A percentile compares a stretch with the other conserved stretches of the same genome.
Evolutionary conservation across 2,329 filamentous ascomycete species (phyloP).

Genomic region (Phialophora chinensis): DNA sequence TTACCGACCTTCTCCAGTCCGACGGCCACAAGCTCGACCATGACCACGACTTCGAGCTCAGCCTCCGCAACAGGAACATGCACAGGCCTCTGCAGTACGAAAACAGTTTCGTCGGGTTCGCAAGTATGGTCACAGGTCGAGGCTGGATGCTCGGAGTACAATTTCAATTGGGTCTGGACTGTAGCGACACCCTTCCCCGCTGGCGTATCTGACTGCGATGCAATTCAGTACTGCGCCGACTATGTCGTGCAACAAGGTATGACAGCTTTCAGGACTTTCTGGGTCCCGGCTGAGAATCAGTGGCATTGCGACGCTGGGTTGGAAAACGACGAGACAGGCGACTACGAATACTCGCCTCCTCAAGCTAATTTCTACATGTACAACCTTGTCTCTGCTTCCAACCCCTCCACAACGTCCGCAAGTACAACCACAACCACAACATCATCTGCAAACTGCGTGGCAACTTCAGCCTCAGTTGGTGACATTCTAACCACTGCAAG

Average conservation of each 20-base stretch:
- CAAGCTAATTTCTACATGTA: not conserved
- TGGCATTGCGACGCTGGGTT: conserved; percentile 6
- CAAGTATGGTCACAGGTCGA: conserved; percentile 5
- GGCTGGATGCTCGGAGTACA: conserved; percentile 4
- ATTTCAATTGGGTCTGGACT: not conserved
- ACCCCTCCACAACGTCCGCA: conserved; percentile 6
- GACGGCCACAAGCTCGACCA: conserved; percentile 6
- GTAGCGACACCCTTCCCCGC: not conserved
- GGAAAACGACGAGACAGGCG: not conserved
- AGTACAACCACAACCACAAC: conserved; percentile 11
- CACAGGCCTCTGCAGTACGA: not conserved
- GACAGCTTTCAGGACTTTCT: conserved; percentile 8
- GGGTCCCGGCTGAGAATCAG: conserved; percentile 1
- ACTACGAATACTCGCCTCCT: not conserved
- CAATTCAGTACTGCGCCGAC: conserved; percentile 2
- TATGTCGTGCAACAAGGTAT: conserved; percentile 5
- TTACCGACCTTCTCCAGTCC: conserved; percentile 3
- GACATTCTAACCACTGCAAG: conserved; percentile 1
- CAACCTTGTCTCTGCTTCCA: not conserved
- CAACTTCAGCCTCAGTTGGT: conserved; percentile 14
- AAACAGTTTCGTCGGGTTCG: conserved; percentile 5
- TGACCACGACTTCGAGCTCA: conserved; percentile 8
- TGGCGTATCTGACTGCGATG: conserved; percentile 4
- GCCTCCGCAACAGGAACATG: not conserved
- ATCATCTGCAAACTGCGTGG: conserved; percentile 9